Conservation (phyloP, 768 basidiomycete genomes). For the Psilocybe subaeruginosa region DNA sequence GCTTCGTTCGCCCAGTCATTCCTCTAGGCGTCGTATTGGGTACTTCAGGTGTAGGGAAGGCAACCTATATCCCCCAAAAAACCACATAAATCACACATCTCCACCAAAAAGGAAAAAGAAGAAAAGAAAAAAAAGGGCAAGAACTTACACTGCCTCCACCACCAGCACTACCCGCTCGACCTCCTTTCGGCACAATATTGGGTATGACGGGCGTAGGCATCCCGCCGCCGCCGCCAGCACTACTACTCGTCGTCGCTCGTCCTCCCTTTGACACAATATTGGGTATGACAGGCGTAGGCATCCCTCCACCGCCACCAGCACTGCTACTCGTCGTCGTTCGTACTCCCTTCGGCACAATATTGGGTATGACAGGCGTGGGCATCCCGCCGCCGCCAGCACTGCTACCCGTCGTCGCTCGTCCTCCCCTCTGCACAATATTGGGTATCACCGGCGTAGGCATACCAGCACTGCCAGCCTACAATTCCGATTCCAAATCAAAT, state of each 20-base stretch:
- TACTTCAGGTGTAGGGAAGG: background rate
- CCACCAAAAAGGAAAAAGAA: too few relatives aligned
- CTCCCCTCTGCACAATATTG: background rate
- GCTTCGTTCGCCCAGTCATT: background rate
- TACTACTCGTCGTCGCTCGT: background rate
- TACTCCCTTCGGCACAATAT: background rate
- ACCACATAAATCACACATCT: too few relatives aligned
- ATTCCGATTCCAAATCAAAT: too few relatives aligned
- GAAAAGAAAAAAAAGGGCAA: too few relatives aligned
- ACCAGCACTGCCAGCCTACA: background rate
- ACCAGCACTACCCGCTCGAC: background rate
- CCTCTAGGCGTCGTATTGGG: background rate
- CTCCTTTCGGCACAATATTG: background rate
- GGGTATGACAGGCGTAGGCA: conserved; percentile 1
- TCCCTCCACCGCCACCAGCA: background rate
- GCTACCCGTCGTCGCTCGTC: background rate
- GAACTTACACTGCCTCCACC: background rate
- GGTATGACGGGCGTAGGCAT: conserved; percentile 3
- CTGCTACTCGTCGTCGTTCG: background rate
- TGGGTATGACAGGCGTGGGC: background rate
- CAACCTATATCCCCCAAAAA: background rate
- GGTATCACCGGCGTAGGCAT: conserved; percentile 1
- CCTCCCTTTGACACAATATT: background rate
- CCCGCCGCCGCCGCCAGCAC: background rate
- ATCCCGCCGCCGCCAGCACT: background rate